Evolutionary conservation across 768 basidiomycete species (phyloP), one percentile per base, ranked within the genome.

Genomic region (Paxillus involutus): DNA sequence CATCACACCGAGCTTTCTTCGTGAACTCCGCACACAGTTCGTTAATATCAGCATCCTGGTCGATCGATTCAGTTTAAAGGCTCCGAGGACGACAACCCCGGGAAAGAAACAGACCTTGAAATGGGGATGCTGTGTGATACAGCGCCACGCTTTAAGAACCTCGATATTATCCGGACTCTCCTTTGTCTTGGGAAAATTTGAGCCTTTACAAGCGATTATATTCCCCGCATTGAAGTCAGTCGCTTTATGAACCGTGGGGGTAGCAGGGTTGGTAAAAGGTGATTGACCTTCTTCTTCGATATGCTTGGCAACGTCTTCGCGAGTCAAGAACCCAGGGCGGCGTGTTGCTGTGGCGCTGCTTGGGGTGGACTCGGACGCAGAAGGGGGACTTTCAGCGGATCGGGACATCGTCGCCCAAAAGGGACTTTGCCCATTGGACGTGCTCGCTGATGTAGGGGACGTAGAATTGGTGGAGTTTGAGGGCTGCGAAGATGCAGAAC

Each of bases 1-100:
- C 91, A 56, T 92, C 91, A 63, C 91, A 94, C 43, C 83, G 79
- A 44, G 91, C 91, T 73, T 94, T 93, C 64, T 71, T 80, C 44
- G 89, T 80, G 64, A 94, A 91, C 69, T 92, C 88, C 7, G 82
- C 62, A 65, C 91, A 94, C 21, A 94, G 74, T 45, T 87, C 80
- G 60, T 87, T 89, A 53, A 93, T 83, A 63, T 93, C 91, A 37
- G 82, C 75, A 62, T 89, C 87, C 85, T 91, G 63, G 39, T 53
- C 49, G 29, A 24, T 41, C 24, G 17, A 49, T 52, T 30, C 54
- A 36, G 45, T 49, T 40, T 7, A 61, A 49, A 29, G 14, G 21
- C 41, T 43, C 1, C 12, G 32, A 37, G 47, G 8, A 12, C 10
- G 41, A 53, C n/a, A n/a, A 53, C 52, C 55, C 51, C 32, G 39